Base-by-base conservation (phyloP, 169 alveolate species). In the Plasmodium chabaudi region DNA sequence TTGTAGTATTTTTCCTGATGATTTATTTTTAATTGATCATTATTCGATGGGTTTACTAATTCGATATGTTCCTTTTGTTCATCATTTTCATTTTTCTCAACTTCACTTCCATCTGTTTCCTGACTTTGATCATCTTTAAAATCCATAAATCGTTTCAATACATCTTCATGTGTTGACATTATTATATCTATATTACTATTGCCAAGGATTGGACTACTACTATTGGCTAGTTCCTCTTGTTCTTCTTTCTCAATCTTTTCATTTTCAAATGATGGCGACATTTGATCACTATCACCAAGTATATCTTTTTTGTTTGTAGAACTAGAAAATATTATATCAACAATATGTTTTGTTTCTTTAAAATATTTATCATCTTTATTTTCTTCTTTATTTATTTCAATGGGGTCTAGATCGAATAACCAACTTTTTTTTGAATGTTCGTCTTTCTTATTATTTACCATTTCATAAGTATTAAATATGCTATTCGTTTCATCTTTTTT, bases 111-210 rank as follows among this genome's bases (percentile, higher is more conserved):
- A 5, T 69, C 53, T 34, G 9, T 13, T 12, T 25, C 63, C 17
- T 6, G 59, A n/a, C 17, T 51, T 9, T 51, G 59, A 12, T 53
- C 89, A 9, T 65, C 82, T 69, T 79, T 69, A 68, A 47, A 55
- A 3, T 82, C 84, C 90, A 82, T 68, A 19, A 67, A 69, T 19
- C 75, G 55, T 55, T 72, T 67, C 47, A 82, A 49, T 5, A 72
- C 84, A 23, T 65, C 82, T 49, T 65, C 53, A 67, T 82, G 90
- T 9, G 75, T 82, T 9, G 90, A 82, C 90, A 82, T 82, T 0
- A 77, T 77, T 9, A 77, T 77, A 51, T 77, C 88, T 47, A 77
- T 77, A 23, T 64, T 77, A 46, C 75, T 77, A 25, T 77, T 77
- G 25, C 65, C 51, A 21, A 60, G 73, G 7, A 60, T 23, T 2